These are phyloP conservation scores for Thermothielavioides terrestris DNA, from an alignment of 495 filamentous ascomycete species.

Conservation along the genomic window DNA sequence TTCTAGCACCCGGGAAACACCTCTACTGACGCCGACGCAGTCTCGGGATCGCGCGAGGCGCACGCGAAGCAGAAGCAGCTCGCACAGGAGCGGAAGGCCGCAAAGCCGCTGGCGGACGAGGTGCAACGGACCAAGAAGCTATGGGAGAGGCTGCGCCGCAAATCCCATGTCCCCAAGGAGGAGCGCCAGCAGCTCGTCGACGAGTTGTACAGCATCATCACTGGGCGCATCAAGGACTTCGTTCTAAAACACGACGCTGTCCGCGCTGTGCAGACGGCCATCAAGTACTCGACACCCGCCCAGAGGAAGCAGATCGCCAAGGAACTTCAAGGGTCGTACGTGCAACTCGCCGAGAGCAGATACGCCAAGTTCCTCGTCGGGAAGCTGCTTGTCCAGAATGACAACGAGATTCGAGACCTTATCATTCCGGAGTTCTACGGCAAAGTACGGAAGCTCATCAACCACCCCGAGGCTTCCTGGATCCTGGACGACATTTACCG, in stretches of 20 bases:
- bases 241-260: conserved; percentile 98
- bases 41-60: conserved; percentile 59
- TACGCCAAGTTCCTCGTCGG: conserved; percentile 96
- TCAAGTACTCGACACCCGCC: conserved; percentile 84
- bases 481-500: conserved; percentile 96
- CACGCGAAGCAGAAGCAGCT: conserved; percentile 89
- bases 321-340: conserved; percentile 81
- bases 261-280: conserved; percentile 84
- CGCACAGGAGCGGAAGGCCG: conserved; percentile 77
- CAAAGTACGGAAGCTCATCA: conserved; percentile 81
- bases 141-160: conserved; percentile 87
- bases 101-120: conserved; percentile 83
- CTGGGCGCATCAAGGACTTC: conserved; percentile 82
- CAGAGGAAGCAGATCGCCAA: conserved; percentile 78
- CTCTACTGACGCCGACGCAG: conserved; percentile 2
- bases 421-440: conserved; percentile 94
- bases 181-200: conserved; percentile 78
- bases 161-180: conserved; percentile 78
- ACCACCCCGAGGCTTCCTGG: conserved; percentile 92
- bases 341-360: conserved; percentile 76
- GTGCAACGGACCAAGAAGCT: conserved; percentile 89
- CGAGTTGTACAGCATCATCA: conserved; percentile 86
- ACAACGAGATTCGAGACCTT: conserved; percentile 71
- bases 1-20: not conserved
- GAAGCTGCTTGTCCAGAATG: conserved; percentile 85